phyloP scores from a whole-genome alignment of 1,139 yeast species.

The Lodderomyces pseudojiufengensis region DNA sequence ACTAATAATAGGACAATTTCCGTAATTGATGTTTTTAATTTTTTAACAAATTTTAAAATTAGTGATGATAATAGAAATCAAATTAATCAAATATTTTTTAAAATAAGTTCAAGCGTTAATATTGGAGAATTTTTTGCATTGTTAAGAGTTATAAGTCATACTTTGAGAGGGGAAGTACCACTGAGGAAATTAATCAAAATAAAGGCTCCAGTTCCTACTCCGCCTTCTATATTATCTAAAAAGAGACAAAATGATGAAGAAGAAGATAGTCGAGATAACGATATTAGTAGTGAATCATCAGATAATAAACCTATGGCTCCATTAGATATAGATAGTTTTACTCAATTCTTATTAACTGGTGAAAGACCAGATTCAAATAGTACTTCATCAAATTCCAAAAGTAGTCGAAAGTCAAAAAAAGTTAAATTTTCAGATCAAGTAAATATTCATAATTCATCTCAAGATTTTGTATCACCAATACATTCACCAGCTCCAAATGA shows the following conservation, averaged over 20 bases:
- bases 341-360: slow-evolving; percentile 72
- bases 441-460: slow-evolving; percentile 33
- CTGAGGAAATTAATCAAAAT: slow-evolving; percentile 46
- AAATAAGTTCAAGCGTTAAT: slow-evolving; percentile 50
- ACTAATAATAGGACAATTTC: slow-evolving; percentile 53
- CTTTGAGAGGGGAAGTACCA: slow-evolving; percentile 46
- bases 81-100: slow-evolving; percentile 48
- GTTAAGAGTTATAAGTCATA: slow-evolving; percentile 60
- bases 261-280: slow-evolving; percentile 26
- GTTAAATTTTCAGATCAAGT: slow-evolving; percentile 72
- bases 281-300: slow-evolving; percentile 5
- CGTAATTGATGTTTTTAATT: slow-evolving; percentile 59
- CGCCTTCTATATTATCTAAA: slow-evolving; percentile 61
- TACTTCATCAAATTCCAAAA: not conserved
- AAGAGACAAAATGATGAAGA: slow-evolving; percentile 47
- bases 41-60: slow-evolving; percentile 59
- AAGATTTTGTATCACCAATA: slow-evolving; percentile 15
- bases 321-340: slow-evolving; percentile 69
- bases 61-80: slow-evolving; percentile 38
- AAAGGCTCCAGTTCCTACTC: slow-evolving; percentile 61
- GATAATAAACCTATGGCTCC: slow-evolving; percentile 17
- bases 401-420: slow-evolving; percentile 43
- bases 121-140: slow-evolving; percentile 77
- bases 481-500: slow-evolving; percentile 22
- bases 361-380: slow-evolving; percentile 44